Evolutionary conservation across 2,329 filamentous ascomycete species (phyloP).

Genomic region (Onygenales sp.): DNA sequence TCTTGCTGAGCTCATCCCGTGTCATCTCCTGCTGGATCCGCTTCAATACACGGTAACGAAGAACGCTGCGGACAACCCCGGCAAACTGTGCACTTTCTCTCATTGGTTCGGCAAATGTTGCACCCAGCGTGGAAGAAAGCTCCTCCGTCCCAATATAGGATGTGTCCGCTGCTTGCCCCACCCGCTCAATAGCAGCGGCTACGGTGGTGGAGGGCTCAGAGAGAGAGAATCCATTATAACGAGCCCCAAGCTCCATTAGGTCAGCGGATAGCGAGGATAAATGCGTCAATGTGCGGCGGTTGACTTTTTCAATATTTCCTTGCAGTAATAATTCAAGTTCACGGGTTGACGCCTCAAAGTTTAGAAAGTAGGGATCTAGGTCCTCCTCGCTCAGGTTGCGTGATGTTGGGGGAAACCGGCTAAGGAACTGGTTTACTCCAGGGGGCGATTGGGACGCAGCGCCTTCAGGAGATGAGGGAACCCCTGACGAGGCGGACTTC

Average conservation of each 20-base stretch:
- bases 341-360: conserved; percentile 84
- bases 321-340: conserved; percentile 81
- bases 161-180: conserved; percentile 88
- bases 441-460: conserved; percentile 36
- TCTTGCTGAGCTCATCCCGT: conserved; percentile 82
- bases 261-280: conserved; percentile 76
- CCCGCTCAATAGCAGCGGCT: conserved; percentile 83
- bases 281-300: conserved; percentile 78
- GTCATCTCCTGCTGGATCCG: conserved; percentile 97
- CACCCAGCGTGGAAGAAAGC: conserved; percentile 75
- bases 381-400: conserved; percentile 75
- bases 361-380: conserved; percentile 89
- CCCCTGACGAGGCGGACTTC: conserved; percentile 41
- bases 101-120: conserved; percentile 95
- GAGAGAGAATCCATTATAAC: conserved; percentile 92
- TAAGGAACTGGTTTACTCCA: conserved; percentile 53
- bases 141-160: conserved; percentile 96
- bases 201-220: conserved; percentile 85
- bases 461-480: conserved; percentile 37
- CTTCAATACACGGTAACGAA: conserved; percentile 85
- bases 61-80: conserved; percentile 78
- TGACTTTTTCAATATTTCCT: conserved; percentile 94
- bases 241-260: conserved; percentile 84
- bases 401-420: conserved; percentile 72
- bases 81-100: conserved; percentile 96